A percentile compares a stretch with the other conserved stretches of the same genome.
Evolutionary conservation across 306 rosid species (phyloP).

Genomic region (Potentilla sterilis): DNA sequence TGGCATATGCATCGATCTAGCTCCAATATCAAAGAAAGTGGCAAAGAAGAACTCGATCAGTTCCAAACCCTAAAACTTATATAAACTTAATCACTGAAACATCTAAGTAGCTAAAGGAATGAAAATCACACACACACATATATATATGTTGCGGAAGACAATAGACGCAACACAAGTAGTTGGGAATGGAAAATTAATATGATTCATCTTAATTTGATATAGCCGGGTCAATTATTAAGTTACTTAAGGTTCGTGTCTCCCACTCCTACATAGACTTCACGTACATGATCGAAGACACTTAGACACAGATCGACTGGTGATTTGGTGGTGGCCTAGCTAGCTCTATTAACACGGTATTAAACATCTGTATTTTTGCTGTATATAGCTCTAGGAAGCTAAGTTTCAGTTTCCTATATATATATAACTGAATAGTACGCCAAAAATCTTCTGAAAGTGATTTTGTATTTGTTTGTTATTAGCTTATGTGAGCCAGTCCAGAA

Average conservation of each 20-base stretch:
- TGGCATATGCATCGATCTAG: too few relatives aligned
- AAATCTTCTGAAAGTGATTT: background rate
- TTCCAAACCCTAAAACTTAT: background rate
- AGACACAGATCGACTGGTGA: background rate
- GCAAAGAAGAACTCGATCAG: background rate
- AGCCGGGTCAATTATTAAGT: background rate
- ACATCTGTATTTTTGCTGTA: background rate
- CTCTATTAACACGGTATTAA: background rate
- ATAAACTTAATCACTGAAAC: too few relatives aligned
- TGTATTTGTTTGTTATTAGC: background rate
- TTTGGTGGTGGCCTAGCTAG: background rate
- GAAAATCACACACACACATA: too few relatives aligned
- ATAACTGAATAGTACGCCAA: background rate
- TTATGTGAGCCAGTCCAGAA: background rate
- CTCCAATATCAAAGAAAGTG: background rate
- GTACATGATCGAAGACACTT: background rate
- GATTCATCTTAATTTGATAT: background rate
- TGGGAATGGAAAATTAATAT: too few relatives aligned
- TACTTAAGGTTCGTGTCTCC: constrained; percentile 4
- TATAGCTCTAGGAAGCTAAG: background rate
- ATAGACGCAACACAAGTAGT: too few relatives aligned
- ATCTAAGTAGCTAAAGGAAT: too few relatives aligned
- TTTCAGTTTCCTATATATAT: background rate
- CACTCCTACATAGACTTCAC: constrained; percentile 3
- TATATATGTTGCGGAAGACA: too few relatives aligned